These are phyloP conservation scores for Porogramme epimiltina DNA, from an alignment of 1,284 basidiomycete species.

Conservation along the genomic window DNA sequence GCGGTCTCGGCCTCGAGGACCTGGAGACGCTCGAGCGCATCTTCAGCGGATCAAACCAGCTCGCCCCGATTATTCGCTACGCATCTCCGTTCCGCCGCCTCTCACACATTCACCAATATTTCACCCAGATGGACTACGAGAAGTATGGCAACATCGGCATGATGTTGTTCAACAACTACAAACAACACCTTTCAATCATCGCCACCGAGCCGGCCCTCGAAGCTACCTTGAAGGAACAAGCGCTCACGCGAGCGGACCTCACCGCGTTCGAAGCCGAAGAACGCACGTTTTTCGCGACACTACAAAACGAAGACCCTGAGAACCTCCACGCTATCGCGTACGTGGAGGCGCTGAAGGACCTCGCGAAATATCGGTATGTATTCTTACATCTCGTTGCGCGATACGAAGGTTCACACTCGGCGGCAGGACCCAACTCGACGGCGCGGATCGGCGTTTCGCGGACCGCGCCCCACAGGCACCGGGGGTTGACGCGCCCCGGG, in stretches of 20 bases:
- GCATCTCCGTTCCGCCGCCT: constrained; percentile 29
- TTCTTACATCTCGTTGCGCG: too few relatives aligned
- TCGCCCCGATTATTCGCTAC: constrained; percentile 19
- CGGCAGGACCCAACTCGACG: neutral
- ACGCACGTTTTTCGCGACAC: constrained; percentile 14
- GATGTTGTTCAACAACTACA: constrained; percentile 31
- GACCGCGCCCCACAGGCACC: neutral
- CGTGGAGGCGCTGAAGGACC: constrained; percentile 18
- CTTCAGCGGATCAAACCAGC: too few relatives aligned
- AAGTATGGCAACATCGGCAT: constrained; percentile 26
- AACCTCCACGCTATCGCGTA: constrained; percentile 22
- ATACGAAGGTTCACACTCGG: neutral
- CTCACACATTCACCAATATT: constrained; percentile 27
- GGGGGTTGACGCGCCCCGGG: too few relatives aligned
- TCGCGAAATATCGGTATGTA: neutral
- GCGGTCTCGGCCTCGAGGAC: constrained; percentile 33
- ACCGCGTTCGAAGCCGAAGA: constrained; percentile 2
- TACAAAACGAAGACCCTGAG: constrained; percentile 19
- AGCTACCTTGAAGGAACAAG: neutral
- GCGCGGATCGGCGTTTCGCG: neutral
- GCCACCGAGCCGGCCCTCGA: neutral
- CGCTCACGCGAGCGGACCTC: too few relatives aligned
- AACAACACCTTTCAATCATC: constrained; percentile 28
- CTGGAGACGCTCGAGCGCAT: too few relatives aligned
- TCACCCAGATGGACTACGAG: constrained; percentile 33